Evolutionary conservation across 2,329 filamentous ascomycete genomes (phyloP).

Genomic region (Annulohypoxylon truncatum): DNA sequence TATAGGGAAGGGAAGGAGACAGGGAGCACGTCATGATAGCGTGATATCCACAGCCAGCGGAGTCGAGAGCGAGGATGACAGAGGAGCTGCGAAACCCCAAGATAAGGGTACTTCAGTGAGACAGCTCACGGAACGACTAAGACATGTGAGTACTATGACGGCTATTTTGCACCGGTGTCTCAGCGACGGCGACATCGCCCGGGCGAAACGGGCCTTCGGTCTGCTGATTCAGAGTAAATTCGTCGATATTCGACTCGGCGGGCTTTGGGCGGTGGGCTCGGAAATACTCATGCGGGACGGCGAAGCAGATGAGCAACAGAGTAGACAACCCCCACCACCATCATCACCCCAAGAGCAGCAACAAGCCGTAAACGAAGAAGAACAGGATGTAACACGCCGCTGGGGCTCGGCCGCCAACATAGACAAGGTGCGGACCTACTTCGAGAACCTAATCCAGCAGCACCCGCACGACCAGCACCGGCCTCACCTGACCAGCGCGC

Average conservation of each 20-base stretch:
- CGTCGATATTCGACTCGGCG: constrained; percentile 76
- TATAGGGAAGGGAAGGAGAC: not conserved
- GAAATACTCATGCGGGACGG: constrained; percentile 80
- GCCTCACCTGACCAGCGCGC: constrained; percentile 69
- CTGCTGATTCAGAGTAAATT: constrained; percentile 71
- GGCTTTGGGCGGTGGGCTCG: constrained; percentile 85
- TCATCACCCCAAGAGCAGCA: not conserved
- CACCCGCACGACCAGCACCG: constrained; percentile 75
- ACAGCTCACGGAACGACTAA: constrained; percentile 54
- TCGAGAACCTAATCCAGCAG: constrained; percentile 81
- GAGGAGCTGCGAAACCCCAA: constrained; percentile 21
- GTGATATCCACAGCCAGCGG: not conserved
- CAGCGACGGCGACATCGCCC: constrained; percentile 73
- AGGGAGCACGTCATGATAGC: constrained; percentile 19
- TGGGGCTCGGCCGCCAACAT: constrained; percentile 62
- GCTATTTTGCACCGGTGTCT: constrained; percentile 79
- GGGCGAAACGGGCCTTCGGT: constrained; percentile 80
- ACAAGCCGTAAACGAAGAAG: constrained; percentile 16
- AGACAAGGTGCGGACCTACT: constrained; percentile 67
- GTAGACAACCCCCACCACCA: not conserved
- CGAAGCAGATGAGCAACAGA: constrained; percentile 51
- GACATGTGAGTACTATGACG: constrained; percentile 74
- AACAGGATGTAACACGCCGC: constrained; percentile 31
- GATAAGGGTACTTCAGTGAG: constrained; percentile 29
- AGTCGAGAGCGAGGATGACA: constrained; percentile 15